phyloP scores from a whole-genome alignment of 768 basidiomycete species.

The Paxillus involutus region DNA sequence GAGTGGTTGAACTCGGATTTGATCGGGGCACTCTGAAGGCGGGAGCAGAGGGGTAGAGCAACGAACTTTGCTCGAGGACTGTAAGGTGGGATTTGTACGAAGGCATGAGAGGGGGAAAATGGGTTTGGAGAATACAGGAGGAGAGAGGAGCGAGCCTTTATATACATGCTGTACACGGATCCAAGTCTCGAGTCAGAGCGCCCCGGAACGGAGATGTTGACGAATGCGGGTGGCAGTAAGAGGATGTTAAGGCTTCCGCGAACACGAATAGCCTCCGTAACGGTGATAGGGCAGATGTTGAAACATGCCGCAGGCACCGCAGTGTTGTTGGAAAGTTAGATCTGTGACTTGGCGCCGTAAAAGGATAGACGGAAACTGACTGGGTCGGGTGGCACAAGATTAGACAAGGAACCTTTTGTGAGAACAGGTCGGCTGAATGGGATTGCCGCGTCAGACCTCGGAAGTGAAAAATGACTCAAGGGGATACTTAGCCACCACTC shows the following conservation, averaged over 20 bases:
- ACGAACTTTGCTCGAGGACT: slow-evolving; percentile 57
- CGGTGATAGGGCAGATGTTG: slow-evolving; percentile 33
- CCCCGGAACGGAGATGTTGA: slow-evolving; percentile 32
- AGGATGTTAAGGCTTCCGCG: slow-evolving; percentile 26
- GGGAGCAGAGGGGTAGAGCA: slow-evolving; percentile 45
- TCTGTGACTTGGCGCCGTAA: slow-evolving; percentile 30
- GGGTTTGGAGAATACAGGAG: slow-evolving; percentile 5
- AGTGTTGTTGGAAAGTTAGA: slow-evolving; percentile 23
- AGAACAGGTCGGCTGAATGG: slow-evolving; percentile 15
- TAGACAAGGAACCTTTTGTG: slow-evolving; percentile 16
- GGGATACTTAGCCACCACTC: slow-evolving; percentile 15
- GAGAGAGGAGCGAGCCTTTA: slow-evolving; percentile 20
- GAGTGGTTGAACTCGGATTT: slow-evolving; percentile 38
- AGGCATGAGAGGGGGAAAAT: slow-evolving; percentile 19
- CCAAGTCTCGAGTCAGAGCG: slow-evolving; percentile 16
- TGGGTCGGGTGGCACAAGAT: slow-evolving; percentile 21
- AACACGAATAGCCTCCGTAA: slow-evolving; percentile 32
- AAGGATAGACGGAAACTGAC: slow-evolving; percentile 12
- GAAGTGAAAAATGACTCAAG: slow-evolving; percentile 16
- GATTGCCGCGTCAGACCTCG: slow-evolving; percentile 22
- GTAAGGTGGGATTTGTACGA: slow-evolving; percentile 54
- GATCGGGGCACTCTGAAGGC: slow-evolving; percentile 62
- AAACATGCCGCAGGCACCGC: slow-evolving; percentile 37
- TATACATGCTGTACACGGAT: slow-evolving; percentile 29
- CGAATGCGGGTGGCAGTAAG: slow-evolving; percentile 25